Conservation (phyloP, 768 basidiomycete species). For the Leucosporidium creatinivorum region DNA sequence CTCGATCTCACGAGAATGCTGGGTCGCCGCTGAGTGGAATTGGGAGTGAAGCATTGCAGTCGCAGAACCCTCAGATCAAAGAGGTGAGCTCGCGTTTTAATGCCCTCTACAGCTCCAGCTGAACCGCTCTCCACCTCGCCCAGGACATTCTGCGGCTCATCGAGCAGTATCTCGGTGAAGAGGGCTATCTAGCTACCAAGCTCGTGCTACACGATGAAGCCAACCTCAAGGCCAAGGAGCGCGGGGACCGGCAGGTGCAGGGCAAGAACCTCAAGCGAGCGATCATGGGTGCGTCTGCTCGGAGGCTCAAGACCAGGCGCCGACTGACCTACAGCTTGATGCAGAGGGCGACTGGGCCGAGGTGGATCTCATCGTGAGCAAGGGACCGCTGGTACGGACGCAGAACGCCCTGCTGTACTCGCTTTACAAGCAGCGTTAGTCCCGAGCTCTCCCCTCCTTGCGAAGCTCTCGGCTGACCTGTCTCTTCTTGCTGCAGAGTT, state of each 20-base stretch:
- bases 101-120: background rate
- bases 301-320: background rate
- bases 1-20: background rate
- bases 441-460: background rate
- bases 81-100: background rate
- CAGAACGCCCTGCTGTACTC: conserved; percentile 40
- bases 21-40: background rate
- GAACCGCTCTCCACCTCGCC: background rate
- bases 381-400: conserved; percentile 33
- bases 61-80: background rate
- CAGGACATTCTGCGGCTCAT: conserved; percentile 38
- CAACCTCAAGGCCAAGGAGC: conserved; percentile 14
- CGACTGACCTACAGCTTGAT: conserved; percentile 9
- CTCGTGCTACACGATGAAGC: conserved; percentile 36
- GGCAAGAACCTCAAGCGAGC: conserved; percentile 36
- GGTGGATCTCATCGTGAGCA: conserved; percentile 35
- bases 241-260: conserved; percentile 25
- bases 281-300: conserved; percentile 33
- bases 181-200: conserved; percentile 18
- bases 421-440: conserved; percentile 37
- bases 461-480: background rate
- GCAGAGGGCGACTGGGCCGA: conserved; percentile 37
- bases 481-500: conserved; percentile 25
- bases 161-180: conserved; percentile 36
- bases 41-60: background rate